A percentile compares a stretch with the other conserved stretches of the same genome.
These are phyloP conservation scores for Cicer judaicum DNA, from an alignment of 306 rosid species.

Conservation along the genomic window DNA sequence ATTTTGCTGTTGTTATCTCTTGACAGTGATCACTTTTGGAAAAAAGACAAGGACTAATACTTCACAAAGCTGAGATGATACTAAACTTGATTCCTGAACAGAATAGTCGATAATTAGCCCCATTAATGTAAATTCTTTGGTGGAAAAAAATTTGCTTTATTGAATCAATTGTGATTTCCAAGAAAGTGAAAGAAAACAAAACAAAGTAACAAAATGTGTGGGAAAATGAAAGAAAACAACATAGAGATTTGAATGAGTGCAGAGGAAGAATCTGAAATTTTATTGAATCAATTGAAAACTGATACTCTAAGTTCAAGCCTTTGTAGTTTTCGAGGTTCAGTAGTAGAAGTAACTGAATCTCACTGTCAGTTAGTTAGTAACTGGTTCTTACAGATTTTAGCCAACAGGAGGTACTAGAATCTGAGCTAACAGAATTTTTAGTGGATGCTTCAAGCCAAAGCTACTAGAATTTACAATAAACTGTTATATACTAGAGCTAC, in stretches of 20 bases:
- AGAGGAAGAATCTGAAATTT: neutral
- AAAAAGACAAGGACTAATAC: constrained; percentile 20
- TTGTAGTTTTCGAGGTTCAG: neutral
- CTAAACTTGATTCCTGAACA: constrained; percentile 15
- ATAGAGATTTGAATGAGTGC: neutral
- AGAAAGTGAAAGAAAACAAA: neutral
- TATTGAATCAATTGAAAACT: neutral
- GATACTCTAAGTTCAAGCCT: neutral
- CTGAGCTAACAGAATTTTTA: neutral
- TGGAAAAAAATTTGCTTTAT: constrained; percentile 16
- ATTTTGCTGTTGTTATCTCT: constrained; percentile 30
- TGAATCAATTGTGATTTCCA: neutral
- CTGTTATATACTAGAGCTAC: neutral
- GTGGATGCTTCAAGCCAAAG: neutral
- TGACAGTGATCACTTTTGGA: constrained; percentile 15
- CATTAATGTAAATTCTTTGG: constrained; percentile 23
- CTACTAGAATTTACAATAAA: neutral
- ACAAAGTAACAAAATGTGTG: neutral
- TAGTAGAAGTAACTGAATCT: neutral
- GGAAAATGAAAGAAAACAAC: constrained; percentile 9
- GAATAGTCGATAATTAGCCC: neutral
- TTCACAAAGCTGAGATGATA: constrained; percentile 26
- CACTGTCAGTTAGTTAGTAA: neutral
- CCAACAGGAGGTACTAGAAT: constrained; percentile 1
- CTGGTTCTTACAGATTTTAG: neutral